phyloP scores from a whole-genome alignment of 2,329 filamentous ascomycete genomes.

The Tympanopsis confertula region DNA sequence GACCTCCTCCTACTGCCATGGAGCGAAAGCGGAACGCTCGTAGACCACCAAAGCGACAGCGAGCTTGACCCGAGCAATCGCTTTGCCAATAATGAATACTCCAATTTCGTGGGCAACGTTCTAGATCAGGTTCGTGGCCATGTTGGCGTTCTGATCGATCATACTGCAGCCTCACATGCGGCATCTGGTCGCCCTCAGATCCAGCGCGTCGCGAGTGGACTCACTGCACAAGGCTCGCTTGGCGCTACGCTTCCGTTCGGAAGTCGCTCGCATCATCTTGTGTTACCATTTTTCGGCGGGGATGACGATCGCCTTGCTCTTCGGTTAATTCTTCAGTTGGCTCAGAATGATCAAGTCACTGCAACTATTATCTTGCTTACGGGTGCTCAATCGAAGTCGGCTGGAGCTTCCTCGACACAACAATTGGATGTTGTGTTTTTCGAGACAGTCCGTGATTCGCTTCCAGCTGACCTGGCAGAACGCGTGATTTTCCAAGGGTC shows the following conservation, averaged over 20 bases:
- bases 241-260: conserved; percentile 42
- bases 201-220: conserved; percentile 41
- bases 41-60: conserved; percentile 43
- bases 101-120: conserved; percentile 35
- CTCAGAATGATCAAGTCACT: conserved; percentile 66
- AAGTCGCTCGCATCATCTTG: conserved; percentile 70
- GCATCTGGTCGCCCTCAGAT: conserved; percentile 28
- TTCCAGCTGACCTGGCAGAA: neutral
- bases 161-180: too few relatives aligned
- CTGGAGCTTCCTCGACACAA: neutral
- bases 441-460: neutral
- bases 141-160: neutral
- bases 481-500: neutral
- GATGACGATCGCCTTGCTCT: conserved; percentile 72
- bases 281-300: conserved; percentile 78
- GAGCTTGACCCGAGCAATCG: conserved; percentile 8
- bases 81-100: conserved; percentile 24
- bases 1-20: conserved; percentile 79
- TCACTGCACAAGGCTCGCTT: conserved; percentile 47
- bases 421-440: neutral
- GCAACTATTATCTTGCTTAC: conserved; percentile 60
- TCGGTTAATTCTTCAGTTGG: conserved; percentile 72
- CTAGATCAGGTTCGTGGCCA: conserved; percentile 42
- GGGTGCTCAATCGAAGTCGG: conserved; percentile 2
- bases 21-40: conserved; percentile 70